phyloP scores from a whole-genome alignment of 345 rosid species.

The Eucalyptus decipiens region DNA sequence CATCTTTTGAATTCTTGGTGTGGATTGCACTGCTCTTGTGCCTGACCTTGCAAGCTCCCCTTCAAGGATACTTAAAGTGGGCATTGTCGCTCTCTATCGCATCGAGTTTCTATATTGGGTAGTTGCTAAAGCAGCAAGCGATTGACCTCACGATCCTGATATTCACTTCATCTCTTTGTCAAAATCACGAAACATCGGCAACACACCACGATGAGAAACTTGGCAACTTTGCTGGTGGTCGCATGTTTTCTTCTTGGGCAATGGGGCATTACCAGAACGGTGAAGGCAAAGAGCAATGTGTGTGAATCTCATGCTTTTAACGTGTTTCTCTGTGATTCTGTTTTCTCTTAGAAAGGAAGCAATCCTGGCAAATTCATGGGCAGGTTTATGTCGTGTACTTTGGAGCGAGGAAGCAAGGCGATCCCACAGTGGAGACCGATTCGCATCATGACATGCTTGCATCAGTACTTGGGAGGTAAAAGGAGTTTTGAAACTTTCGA shows the following conservation, averaged over 20 bases:
- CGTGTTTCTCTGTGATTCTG: not conserved
- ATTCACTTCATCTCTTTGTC: not conserved
- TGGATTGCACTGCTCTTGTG: not conserved
- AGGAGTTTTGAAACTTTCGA: not conserved
- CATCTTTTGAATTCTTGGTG: not conserved
- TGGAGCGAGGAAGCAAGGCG: slow-evolving; percentile 40
- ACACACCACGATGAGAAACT: not conserved
- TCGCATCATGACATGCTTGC: slow-evolving; percentile 61
- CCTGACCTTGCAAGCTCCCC: slow-evolving; percentile 1
- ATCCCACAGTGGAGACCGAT: slow-evolving; percentile 21
- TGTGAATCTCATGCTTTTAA: not conserved
- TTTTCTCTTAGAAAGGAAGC: not conserved
- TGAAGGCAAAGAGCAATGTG: slow-evolving; percentile 4
- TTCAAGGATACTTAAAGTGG: not conserved
- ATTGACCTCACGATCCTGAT: not conserved
- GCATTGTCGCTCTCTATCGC: not conserved
- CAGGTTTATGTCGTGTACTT: slow-evolving; percentile 58
- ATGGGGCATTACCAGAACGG: not conserved
- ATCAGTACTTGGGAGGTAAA: slow-evolving; percentile 47
- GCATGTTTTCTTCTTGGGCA: not conserved
- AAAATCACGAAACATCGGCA: not conserved
- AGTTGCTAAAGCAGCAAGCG: not conserved
- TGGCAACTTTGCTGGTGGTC: not conserved
- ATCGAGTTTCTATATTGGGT: not conserved
- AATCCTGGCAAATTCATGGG: not conserved